These are phyloP conservation scores for Neonectria magnoliae DNA, from an alignment of 2,329 filamentous ascomycete species.

Conservation along the genomic window DNA sequence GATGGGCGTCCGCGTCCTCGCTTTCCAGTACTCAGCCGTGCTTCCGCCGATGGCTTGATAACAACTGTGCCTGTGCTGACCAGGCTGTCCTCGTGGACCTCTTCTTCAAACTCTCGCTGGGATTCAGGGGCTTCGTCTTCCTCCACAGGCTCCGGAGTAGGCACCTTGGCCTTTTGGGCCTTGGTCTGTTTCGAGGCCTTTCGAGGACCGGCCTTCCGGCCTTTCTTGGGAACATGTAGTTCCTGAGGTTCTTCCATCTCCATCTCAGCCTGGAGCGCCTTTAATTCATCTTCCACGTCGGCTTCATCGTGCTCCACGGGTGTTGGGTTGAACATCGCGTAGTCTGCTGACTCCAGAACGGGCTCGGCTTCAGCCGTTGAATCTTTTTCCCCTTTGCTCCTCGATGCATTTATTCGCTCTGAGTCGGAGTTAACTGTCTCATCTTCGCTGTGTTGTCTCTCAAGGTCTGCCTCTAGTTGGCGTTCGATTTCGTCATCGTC, in stretches of 20 bases:
- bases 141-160: constrained; percentile 40
- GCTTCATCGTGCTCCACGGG: constrained; percentile 58
- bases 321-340: constrained; percentile 63
- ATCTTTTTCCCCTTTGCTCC: constrained; percentile 42
- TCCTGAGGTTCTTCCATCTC: constrained; percentile 50
- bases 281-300: constrained; percentile 62
- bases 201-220: constrained; percentile 60
- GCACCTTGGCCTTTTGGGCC: constrained; percentile 54
- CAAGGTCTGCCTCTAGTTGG: constrained; percentile 72
- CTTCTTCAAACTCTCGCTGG: constrained; percentile 19
- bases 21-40: constrained; percentile 34
- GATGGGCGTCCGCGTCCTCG: constrained; percentile 44
- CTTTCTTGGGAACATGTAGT: constrained; percentile 63
- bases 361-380: constrained; percentile 41
- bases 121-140: constrained; percentile 31
- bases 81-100: constrained; percentile 51
- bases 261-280: constrained; percentile 61
- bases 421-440: constrained; percentile 61
- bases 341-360: constrained; percentile 50
- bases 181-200: constrained; percentile 65
- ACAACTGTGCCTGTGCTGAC: constrained; percentile 56
- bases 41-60: constrained; percentile 47
- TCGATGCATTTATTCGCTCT: constrained; percentile 50
- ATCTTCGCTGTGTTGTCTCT: constrained; percentile 64
- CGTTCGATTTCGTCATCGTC: constrained; percentile 74